Evolutionary conservation across 192 early-diverging fungal species (phyloP).

Genomic region (Lunasporangiospora selenospora): DNA sequence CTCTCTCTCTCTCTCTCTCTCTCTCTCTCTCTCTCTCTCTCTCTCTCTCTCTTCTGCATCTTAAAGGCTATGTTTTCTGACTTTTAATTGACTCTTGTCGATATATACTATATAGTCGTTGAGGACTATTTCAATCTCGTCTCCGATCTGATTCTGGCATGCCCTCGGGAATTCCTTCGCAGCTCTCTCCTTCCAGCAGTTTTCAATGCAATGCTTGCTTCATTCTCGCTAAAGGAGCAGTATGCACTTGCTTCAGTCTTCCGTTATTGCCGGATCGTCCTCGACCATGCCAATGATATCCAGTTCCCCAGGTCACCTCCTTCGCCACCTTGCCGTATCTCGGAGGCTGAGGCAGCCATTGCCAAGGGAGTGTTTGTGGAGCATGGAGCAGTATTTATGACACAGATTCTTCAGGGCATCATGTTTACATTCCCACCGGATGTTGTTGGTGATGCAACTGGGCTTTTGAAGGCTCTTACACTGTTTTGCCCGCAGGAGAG

Average conservation of each 20-base stretch:
- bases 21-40: not conserved
- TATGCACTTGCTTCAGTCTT: constrained; percentile 58
- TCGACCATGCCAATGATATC: constrained; percentile 43
- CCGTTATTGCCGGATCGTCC: constrained; percentile 51
- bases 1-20: not conserved
- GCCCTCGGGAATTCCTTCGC: constrained; percentile 62
- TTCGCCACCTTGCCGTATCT: constrained; percentile 5
- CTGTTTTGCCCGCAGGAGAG: constrained; percentile 57
- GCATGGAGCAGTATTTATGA: constrained; percentile 51
- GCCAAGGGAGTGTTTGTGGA: constrained; percentile 50
- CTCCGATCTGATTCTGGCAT: constrained; percentile 53
- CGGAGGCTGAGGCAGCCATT: constrained; percentile 36
- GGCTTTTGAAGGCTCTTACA: constrained; percentile 52
- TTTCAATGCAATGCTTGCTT: constrained; percentile 69
- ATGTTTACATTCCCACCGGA: constrained; percentile 62
- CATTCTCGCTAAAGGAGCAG: constrained; percentile 60
- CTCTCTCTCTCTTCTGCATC: not conserved
- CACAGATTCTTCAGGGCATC: constrained; percentile 60
- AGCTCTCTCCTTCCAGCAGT: constrained; percentile 59
- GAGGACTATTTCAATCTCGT: constrained; percentile 80
- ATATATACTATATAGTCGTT: constrained; percentile 57
- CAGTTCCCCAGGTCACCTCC: constrained; percentile 9
- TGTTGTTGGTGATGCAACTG: constrained; percentile 60
- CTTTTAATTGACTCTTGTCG: not conserved
- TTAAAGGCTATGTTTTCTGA: constrained; percentile 10